These are phyloP conservation scores for Penicillium paxilli DNA, from an alignment of 495 filamentous ascomycete species.

Conservation along the genomic window DNA sequence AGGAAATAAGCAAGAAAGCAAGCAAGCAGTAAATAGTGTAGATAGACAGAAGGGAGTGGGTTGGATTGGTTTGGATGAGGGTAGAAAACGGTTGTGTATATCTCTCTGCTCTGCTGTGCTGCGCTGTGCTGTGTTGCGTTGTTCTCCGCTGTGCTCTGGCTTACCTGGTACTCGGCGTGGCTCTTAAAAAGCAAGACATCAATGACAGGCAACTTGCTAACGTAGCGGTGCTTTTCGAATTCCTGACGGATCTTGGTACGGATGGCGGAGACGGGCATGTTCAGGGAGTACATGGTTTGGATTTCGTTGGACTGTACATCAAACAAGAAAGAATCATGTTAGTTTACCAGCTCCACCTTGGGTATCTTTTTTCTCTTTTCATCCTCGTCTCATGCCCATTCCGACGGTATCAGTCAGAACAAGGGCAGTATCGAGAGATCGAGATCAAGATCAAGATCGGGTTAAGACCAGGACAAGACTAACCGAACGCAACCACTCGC, in stretches of 20 bases:
- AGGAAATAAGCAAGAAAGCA: not conserved
- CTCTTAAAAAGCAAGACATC: conserved; percentile 88
- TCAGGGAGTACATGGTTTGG: conserved; percentile 92
- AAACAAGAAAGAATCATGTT: not conserved
- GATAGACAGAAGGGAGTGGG: no score
- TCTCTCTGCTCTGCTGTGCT: no score
- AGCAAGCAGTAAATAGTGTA: no score
- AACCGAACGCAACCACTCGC: conserved; percentile 93
- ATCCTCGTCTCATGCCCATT: no score
- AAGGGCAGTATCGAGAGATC: not conserved
- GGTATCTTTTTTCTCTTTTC: no score
- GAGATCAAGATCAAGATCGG: no score
- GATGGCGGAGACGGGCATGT: conserved; percentile 81
- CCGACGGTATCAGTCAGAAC: no score
- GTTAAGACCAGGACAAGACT: conserved; percentile 39
- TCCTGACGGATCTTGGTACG: conserved; percentile 95
- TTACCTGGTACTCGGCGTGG: conserved; percentile 84
- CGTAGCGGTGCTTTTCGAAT: conserved; percentile 93
- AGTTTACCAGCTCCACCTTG: not conserved
- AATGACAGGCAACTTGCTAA: conserved; percentile 81
- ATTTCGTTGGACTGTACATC: conserved; percentile 92
- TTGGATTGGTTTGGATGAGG: no score
- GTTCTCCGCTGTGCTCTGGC: conserved; percentile 3
- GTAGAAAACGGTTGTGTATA: no score
- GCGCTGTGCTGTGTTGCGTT: no score